These are phyloP conservation scores for Flaveria sonorensis DNA, from an alignment of 129 eudicot species.

Conservation along the genomic window DNA sequence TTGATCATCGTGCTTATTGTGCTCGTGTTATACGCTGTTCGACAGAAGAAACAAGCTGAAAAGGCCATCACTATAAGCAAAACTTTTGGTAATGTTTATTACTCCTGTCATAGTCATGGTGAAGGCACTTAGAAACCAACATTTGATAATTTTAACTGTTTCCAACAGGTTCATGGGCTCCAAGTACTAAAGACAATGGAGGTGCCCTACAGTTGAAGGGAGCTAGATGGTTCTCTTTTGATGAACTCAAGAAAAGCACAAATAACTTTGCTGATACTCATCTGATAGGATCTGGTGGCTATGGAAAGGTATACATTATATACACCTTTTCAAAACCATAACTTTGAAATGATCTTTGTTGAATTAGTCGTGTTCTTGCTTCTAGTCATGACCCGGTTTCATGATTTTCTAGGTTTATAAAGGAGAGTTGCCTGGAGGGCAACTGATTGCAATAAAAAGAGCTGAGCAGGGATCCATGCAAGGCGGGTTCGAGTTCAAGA, in stretches of 20 bases:
- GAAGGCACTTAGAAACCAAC: not conserved
- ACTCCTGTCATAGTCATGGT: not conserved
- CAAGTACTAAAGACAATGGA: slow-evolving; percentile 88
- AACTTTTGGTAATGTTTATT: slow-evolving; percentile 65
- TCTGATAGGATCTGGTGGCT: slow-evolving; percentile 95
- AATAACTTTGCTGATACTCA: slow-evolving; percentile 60
- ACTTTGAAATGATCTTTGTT: not conserved
- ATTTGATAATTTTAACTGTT: slow-evolving; percentile 19
- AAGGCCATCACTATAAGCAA: slow-evolving; percentile 75
- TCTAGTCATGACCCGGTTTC: not conserved
- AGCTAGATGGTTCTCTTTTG: slow-evolving; percentile 93
- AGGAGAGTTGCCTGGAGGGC: slow-evolving; percentile 72
- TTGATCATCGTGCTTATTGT: slow-evolving; percentile 63
- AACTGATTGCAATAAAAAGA: slow-evolving; percentile 73
- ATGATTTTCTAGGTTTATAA: slow-evolving; percentile 59
- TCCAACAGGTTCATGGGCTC: slow-evolving; percentile 80
- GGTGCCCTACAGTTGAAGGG: slow-evolving; percentile 94
- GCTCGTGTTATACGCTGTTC: slow-evolving; percentile 64
- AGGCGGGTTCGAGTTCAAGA: slow-evolving; percentile 92
- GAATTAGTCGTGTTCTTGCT: slow-evolving; percentile 1
- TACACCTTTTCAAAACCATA: not conserved
- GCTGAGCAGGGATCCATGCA: slow-evolving; percentile 92
- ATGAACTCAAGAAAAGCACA: slow-evolving; percentile 86
- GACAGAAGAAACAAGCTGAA: slow-evolving; percentile 85
- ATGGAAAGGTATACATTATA: slow-evolving; percentile 66